These are phyloP conservation scores for Colletotrichum lindemuthianum DNA, from an alignment of 2,329 filamentous ascomycete species.

Conservation along the genomic window DNA sequence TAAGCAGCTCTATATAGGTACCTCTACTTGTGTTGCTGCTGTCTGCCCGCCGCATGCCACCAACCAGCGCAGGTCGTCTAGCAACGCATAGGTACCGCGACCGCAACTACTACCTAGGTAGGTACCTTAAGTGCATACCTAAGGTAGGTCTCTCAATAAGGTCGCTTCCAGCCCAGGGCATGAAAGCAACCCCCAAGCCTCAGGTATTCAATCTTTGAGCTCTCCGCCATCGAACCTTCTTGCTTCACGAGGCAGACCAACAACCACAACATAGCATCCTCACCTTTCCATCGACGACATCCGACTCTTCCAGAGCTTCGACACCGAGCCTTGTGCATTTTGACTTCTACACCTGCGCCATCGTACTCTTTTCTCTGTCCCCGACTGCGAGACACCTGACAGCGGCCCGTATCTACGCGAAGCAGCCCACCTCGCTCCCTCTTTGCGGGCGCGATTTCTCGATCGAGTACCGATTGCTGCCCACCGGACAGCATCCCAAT, in stretches of 20 bases:
- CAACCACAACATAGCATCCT: slow-evolving; percentile 29
- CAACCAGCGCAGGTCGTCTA: too few relatives aligned
- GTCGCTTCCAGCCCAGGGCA: slow-evolving; percentile 20
- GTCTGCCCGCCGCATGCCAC: too few relatives aligned
- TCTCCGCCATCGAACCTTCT: slow-evolving; percentile 43
- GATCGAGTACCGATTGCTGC: slow-evolving; percentile 25
- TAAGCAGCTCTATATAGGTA: background rate
- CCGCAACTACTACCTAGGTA: background rate
- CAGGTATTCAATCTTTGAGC: slow-evolving; percentile 42
- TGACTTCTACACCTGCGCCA: slow-evolving; percentile 6
- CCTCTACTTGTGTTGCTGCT: too few relatives aligned
- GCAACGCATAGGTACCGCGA: slow-evolving; percentile 20
- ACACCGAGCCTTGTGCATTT: background rate
- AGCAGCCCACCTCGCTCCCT: slow-evolving; percentile 20
- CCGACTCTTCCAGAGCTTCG: slow-evolving; percentile 22
- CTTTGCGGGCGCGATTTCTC: slow-evolving; percentile 17
- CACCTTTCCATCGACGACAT: slow-evolving; percentile 24
- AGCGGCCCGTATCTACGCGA: slow-evolving; percentile 25
- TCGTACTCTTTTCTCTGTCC: slow-evolving; percentile 14
- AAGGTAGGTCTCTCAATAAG: background rate
- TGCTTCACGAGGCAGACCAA: slow-evolving; percentile 40
- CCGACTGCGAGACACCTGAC: slow-evolving; percentile 10
- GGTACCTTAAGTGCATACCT: background rate
- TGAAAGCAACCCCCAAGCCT: slow-evolving; percentile 27
- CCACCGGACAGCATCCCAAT: slow-evolving; percentile 30